Evolutionary conservation across 805 yeast species (phyloP).

Genomic region (Vanderwaltozyma yarrowii): DNA sequence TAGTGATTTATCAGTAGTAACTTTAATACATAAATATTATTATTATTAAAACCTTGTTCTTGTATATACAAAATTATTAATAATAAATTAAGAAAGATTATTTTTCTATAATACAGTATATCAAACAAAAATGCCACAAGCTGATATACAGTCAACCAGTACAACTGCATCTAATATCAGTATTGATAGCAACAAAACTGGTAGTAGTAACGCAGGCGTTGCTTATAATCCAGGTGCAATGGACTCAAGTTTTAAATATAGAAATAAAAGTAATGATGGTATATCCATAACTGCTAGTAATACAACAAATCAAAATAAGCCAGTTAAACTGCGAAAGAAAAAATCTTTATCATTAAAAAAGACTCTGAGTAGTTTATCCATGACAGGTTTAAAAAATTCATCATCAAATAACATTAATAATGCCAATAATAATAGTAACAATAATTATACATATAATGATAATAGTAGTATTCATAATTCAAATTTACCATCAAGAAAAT

Average conservation of each 20-base stretch:
- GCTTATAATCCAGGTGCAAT: background rate
- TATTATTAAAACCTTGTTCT: too few species aligned
- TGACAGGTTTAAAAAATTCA: constrained; percentile 5
- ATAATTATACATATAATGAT: background rate
- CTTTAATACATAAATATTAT: too few species aligned
- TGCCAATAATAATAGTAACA: background rate
- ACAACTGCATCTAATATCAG: background rate
- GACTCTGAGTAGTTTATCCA: constrained; percentile 19
- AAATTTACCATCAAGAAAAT: constrained; percentile 14
- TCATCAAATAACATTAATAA: constrained; percentile 1
- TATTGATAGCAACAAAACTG: background rate
- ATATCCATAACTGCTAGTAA: background rate
- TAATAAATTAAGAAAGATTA: too few species aligned
- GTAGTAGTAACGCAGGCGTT: constrained; percentile 1
- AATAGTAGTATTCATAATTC: background rate
- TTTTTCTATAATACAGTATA: too few species aligned
- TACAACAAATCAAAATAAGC: background rate
- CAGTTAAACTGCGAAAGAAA: background rate
- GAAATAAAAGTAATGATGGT: background rate
- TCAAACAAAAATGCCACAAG: too few species aligned
- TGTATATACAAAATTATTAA: too few species aligned
- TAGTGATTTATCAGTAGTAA: too few species aligned
- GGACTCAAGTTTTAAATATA: background rate
- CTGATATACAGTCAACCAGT: too few species aligned
- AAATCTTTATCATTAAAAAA: constrained; percentile 7